Evolutionary conservation across 768 basidiomycete genomes (phyloP), one percentile per base, ranked within the genome.

Genomic region (Rhizopogon vinicolor): DNA sequence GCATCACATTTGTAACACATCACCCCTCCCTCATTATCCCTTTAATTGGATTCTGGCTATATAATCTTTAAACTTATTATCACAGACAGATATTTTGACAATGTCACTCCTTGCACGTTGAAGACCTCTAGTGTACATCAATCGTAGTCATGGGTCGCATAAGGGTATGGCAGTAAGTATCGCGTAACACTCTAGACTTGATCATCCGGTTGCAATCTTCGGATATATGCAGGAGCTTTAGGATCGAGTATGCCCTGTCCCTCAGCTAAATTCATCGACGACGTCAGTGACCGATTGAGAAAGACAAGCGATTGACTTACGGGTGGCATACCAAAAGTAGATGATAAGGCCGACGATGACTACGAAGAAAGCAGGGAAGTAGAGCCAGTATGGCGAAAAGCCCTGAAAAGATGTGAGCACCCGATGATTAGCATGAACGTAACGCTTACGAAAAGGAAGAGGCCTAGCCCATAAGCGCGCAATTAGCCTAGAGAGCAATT

Each of bases 281-380:
- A 12, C 3, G 51, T 65, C 18, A 68, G 50, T 39, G 9, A 33
- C 46, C 16, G 18, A 13, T 18, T 8, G 8, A 48, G 31, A 52
- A 28, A 28, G 14, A 49, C 5, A 37, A 16, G 39, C 35, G 48
- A 51, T 37, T 19, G 3, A 78, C 91, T 63, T 73, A 92, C 91
- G 91, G 37, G 86, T 85, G 7, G 86, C 81, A 67, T 80, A 74
- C 91, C 92, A 94, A 75, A 93, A 93, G 72, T 93, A 94, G 39
- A 86, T 79, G 63, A 94, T 74, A 5, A 94, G 78, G 3, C 92
- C 92, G 12, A 74, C 35, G 43, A 93, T 67, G 57, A 92, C 83
- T 13, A 93, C 75, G 1, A 70, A 77, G 63, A 88, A 94, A 0
- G 92, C 80, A 57, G 86, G 74, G 72, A 94, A 94, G 76, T 94